phyloP scores from a whole-genome alignment of 2,329 filamentous ascomycete genomes.

The Penicillium sp. region DNA sequence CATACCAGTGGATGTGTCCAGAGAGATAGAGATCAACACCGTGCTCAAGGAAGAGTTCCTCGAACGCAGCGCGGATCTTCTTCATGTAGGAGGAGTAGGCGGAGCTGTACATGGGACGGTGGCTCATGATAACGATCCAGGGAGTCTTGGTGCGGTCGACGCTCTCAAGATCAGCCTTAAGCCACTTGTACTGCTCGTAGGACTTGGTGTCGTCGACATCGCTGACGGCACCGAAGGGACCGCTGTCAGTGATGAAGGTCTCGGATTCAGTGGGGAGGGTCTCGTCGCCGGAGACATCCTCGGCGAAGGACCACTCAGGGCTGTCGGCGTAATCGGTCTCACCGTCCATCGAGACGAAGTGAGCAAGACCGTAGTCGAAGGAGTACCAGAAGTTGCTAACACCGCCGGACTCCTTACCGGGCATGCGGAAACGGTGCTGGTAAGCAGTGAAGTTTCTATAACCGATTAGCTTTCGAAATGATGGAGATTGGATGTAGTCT shows the following conservation, averaged over 20 bases:
- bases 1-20: slow-evolving; percentile 52
- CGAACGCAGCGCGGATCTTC: slow-evolving; percentile 48
- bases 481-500: background rate
- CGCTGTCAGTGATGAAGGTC: slow-evolving; percentile 51
- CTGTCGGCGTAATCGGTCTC: slow-evolving; percentile 54
- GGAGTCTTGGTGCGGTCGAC: slow-evolving; percentile 51
- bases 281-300: slow-evolving; percentile 45
- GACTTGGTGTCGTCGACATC: slow-evolving; percentile 42
- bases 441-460: slow-evolving; percentile 52
- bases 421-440: slow-evolving; percentile 55
- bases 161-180: slow-evolving; percentile 42
- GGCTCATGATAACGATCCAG: slow-evolving; percentile 52
- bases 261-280: slow-evolving; percentile 41
- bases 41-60: slow-evolving; percentile 45
- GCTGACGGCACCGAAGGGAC: slow-evolving; percentile 50
- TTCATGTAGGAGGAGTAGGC: slow-evolving; percentile 46
- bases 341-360: slow-evolving; percentile 50
- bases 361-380: slow-evolving; percentile 56
- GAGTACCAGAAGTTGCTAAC: slow-evolving; percentile 57
- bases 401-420: slow-evolving; percentile 49
- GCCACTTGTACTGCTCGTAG: slow-evolving; percentile 47
- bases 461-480: too few species aligned
- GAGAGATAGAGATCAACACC: slow-evolving; percentile 51
- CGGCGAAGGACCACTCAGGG: slow-evolving; percentile 48
- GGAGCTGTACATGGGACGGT: slow-evolving; percentile 52